Evolutionary conservation across 2,329 filamentous ascomycete genomes (phyloP), one percentile per base, ranked within the genome.

Genomic region (Helicocarpus griseus): DNA sequence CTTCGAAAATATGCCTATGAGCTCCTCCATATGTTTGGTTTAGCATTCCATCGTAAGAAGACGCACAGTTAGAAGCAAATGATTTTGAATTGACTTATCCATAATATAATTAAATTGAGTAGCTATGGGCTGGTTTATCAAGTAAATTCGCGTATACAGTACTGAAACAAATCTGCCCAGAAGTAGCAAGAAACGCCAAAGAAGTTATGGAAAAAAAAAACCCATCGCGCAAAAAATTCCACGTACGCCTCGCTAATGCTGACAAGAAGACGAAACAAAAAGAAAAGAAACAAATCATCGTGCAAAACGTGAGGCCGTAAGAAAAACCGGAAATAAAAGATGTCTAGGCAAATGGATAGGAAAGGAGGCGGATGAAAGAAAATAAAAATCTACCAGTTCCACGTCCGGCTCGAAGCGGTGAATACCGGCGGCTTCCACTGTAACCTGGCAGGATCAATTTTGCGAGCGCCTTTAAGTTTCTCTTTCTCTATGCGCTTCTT

Each of bases 351-450:
- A 28, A 33, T 21, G 2, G 22, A 29, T 2, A 39, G 11, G 22
- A 40, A 40, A 38, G 8, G 14, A 28, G 19, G 1, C 17, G 17
- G 8, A 11, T 17, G 7, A 11, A 31, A 24, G 9, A 26, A 26
- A 44, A 44, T 14, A 19, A 2, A 40, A 26, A 39, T 49, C 49
- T 55, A 96, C 91, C 91, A 97, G 55, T 90, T 94, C 93, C 93
- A 97, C 11, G 91, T 97, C 60, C 91, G 79, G 59, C 82, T 87
- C 13, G 86, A 87, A 1, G 91, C 90, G 24, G 86, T 90, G 64
- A 97, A 97, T 0, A 96, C 87, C 0, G 93, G 93, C 9, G 93
- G 91, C 69, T 95, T 97, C 93, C 93, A 98, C 62, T 89, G 85
- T 52, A 98, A 82, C 61, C 80, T 79, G 19, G 81, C 78, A 0